Evolutionary conservation across 805 yeast genomes (phyloP), one percentile per base, ranked within the genome.

Genomic region (Candida michaelii): DNA sequence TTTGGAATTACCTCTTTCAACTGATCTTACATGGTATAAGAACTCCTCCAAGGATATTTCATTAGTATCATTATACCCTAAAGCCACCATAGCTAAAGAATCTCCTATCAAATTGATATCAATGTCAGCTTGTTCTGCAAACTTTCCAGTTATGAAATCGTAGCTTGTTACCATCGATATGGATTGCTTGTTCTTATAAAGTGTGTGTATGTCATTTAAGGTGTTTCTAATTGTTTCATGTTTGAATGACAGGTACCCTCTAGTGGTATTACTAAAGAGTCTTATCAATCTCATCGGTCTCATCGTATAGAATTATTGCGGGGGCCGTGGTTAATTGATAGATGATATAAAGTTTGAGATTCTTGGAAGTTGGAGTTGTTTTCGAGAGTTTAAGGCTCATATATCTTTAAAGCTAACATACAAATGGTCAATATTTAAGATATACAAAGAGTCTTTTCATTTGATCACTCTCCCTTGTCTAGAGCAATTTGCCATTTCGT

Each of bases 41-140:
- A 89, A 87, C 59, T 93, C 91, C 9, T 88, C 90, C 39, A 89
- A 76, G 2, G 82, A 74, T 19, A 93, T 64, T 53, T 85, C 85
- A 46, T 83, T 80, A 0, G 98, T 84, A 31, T 85, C 81, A 2
- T 71, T 72, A 56, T 84, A 83, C 0, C 99, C 99, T 48, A 88
- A 71, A 0, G 95, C 76, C 1, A 87, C 90, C 97, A 89, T 91
- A 0, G 97, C 89, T 18, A 93, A 65, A 0, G 97, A 90, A 61
- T 91, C 99, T 3, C 99, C 99, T 3, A 91, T 82, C 2, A 91
- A 71, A 5, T 83, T 71, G 44, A 83, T 73, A 52, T 91, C 97
- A 2, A 80, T 72, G 0, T 76, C 74, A 0, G 90, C 78, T 13
- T 71, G 60, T 17, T 83, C 82, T 0, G 89, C 95, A 53, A 85